Evolutionary conservation across 176 grass and related monocot species (phyloP), one percentile per base, ranked within the genome.

Genomic region (Hsuehochloa calcarea): DNA sequence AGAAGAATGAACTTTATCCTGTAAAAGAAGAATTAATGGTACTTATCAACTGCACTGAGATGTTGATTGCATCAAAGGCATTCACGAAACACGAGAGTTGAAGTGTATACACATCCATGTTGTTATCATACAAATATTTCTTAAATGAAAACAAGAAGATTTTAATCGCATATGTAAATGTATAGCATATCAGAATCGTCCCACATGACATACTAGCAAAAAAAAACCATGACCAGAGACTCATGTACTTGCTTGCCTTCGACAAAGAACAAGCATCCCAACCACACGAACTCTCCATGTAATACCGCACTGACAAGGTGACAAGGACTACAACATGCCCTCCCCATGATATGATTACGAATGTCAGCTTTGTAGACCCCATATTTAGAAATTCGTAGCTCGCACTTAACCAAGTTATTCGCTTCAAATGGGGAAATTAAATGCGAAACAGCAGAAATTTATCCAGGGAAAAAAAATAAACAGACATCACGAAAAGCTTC

Each of bases 1-100:
- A 83, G 19, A 82, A 56, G 75, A 75, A 84, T 64, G 17, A 54
- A 44, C 43, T 80, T 88, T 70, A 76, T 65, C 85, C 89, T 87
- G 76, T 65, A 80, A 68, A 90, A 17, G 29, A 87, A 70, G 65
- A 83, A 80, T 70, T 37, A 68, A 68, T 55, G 69, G 71, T 79
- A 65, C 54, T 65, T 50, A 77, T 43, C 72, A 79, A 77, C 49
- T 49, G 41, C 64, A 40, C 10, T 39, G 63, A 70, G 37, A 74
- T 55, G 80, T 60, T 70, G 43, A 64, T 39, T 46, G 68, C 68
- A 69, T 38, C 37, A 63, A 52, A 31, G 29, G 16, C 59, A 79
- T n/a, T 58, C 10, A 58, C 39, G 0, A 5, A 43, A 51, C 77
- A 52, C 29, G 83, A 56, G 39, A 20, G 19, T 47, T 83, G 26